These are phyloP conservation scores for Mortierella sp. DNA, from an alignment of 371 early-diverging fungal genomes.

Conservation along the genomic window DNA sequence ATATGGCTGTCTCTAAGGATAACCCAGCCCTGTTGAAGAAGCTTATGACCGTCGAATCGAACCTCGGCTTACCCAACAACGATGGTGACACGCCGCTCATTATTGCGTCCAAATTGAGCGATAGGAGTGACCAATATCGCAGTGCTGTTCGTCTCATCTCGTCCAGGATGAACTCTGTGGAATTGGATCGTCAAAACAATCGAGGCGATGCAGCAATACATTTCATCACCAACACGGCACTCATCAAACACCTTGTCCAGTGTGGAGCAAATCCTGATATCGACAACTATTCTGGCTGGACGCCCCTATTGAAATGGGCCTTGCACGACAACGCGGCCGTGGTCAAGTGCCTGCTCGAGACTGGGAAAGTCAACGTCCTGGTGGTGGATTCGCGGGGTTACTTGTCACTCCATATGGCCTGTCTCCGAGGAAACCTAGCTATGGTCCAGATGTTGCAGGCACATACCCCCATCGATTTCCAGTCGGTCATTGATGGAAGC, in stretches of 20 bases:
- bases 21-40: constrained; percentile 13
- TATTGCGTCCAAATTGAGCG: constrained; percentile 29
- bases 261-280: constrained; percentile 39
- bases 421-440: constrained; percentile 41
- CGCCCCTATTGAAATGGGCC: constrained; percentile 65
- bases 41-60: constrained; percentile 22
- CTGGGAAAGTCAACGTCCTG: constrained; percentile 28
- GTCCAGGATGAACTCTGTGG: constrained; percentile 23
- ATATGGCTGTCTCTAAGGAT: constrained; percentile 21
- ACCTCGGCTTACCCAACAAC: constrained; percentile 43
- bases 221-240: constrained; percentile 40
- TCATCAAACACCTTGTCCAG: constrained; percentile 33
- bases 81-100: constrained; percentile 50
- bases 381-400: constrained; percentile 58
- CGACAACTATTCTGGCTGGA: constrained; percentile 55
- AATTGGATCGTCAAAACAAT: constrained; percentile 46
- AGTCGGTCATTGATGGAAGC: constrained; percentile 48
- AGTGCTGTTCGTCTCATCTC: constrained; percentile 15
- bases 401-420: constrained; percentile 63
- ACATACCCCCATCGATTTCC: constrained; percentile 35
- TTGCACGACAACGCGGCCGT: constrained; percentile 58
- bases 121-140: constrained; percentile 4
- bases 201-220: constrained; percentile 64
- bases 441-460: constrained; percentile 35
- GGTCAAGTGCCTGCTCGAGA: constrained; percentile 52